phyloP scores from a whole-genome alignment of 495 filamentous ascomycete genomes.

The Lepraria neglecta region DNA sequence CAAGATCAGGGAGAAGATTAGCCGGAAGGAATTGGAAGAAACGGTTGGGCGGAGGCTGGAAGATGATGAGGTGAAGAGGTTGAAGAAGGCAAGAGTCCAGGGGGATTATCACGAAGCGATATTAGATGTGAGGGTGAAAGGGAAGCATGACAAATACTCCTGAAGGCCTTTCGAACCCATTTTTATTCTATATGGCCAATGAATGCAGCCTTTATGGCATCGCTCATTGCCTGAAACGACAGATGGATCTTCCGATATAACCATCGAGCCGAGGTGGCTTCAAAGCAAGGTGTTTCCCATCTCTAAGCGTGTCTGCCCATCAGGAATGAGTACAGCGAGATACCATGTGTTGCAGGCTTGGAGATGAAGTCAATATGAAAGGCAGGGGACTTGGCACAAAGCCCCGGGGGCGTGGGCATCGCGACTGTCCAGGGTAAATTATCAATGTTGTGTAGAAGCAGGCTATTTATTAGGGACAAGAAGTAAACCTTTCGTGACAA shows the following conservation, averaged over 20 bases:
- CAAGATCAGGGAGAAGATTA: constrained; percentile 78
- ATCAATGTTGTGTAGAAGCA: neutral
- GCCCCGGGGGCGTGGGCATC: neutral
- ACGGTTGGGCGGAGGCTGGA: constrained; percentile 68
- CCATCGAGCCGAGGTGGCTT: no score
- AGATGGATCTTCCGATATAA: no score
- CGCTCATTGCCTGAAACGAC: neutral
- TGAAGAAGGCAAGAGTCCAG: constrained; percentile 79
- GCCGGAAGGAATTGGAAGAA: constrained; percentile 78
- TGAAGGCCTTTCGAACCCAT: constrained; percentile 3
- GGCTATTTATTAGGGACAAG: neutral
- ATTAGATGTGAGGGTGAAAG: constrained; percentile 84
- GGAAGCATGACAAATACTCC: constrained; percentile 86
- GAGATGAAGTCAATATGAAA: neutral
- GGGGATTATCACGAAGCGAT: constrained; percentile 87
- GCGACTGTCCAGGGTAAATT: neutral
- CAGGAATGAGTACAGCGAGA: neutral
- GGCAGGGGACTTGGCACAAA: neutral
- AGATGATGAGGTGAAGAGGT: constrained; percentile 73
- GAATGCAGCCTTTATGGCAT: neutral
- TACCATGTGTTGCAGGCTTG: neutral
- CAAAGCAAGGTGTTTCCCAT: neutral
- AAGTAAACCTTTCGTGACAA: neutral
- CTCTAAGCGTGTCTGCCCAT: neutral
- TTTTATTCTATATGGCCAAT: neutral